Conservation (phyloP, 2,329 filamentous ascomycete species). For the Teratosphaeria gauchensis region DNA sequence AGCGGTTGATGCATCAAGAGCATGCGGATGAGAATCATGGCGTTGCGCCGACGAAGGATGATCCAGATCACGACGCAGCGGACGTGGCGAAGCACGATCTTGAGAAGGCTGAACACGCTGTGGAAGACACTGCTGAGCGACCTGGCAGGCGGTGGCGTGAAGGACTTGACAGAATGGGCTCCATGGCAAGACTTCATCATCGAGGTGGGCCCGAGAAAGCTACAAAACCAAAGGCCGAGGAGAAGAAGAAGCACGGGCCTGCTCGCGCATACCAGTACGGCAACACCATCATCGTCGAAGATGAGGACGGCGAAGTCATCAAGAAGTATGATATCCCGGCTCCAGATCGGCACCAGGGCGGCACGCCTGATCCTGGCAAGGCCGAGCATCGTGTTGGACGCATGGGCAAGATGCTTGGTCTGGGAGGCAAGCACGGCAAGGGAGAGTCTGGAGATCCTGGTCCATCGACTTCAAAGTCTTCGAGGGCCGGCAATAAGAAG, state of each 20-base stretch:
- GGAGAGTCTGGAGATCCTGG: slow-evolving; percentile 15
- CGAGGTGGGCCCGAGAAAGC: slow-evolving; percentile 28
- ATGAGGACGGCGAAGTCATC: slow-evolving; percentile 76
- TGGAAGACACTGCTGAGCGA: slow-evolving; percentile 45
- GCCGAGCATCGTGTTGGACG: slow-evolving; percentile 36
- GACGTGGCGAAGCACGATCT: slow-evolving; percentile 25
- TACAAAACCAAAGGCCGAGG: slow-evolving; percentile 21
- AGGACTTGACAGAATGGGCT: slow-evolving; percentile 33
- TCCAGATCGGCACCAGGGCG: slow-evolving; percentile 30
- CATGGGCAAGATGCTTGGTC: slow-evolving; percentile 47
- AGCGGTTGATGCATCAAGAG: slow-evolving; percentile 45
- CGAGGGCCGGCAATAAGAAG: not conserved
- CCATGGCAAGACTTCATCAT: slow-evolving; percentile 30
- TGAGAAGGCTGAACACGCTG: slow-evolving; percentile 64
- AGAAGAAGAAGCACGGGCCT: slow-evolving; percentile 52
- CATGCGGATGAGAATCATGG: slow-evolving; percentile 6
- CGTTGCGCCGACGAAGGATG: slow-evolving; percentile 38
- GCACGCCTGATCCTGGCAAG: slow-evolving; percentile 11
- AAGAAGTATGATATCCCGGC: slow-evolving; percentile 70
- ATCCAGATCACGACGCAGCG: slow-evolving; percentile 33
- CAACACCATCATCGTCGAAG: slow-evolving; percentile 82
- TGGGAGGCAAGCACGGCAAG: slow-evolving; percentile 21
- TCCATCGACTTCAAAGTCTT: not conserved
- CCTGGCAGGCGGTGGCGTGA: slow-evolving; percentile 30
- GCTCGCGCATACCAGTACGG: slow-evolving; percentile 81